Conservation (phyloP, 164 flowering plant species). For the Nelumbo lutea region DNA sequence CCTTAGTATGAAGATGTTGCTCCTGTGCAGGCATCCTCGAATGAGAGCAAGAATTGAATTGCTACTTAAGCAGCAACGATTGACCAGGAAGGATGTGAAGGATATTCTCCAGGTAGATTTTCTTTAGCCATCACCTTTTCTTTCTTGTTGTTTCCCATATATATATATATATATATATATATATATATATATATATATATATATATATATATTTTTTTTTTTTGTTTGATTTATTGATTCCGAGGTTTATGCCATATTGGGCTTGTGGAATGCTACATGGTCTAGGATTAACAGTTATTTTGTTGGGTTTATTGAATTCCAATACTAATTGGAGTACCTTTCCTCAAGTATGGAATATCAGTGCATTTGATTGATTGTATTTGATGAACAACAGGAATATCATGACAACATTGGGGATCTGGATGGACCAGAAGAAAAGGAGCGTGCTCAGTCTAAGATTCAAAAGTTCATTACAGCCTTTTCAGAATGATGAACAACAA, state of each 20-base stretch:
- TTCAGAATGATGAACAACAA: conserved; percentile 15
- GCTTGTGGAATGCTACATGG: too few species aligned
- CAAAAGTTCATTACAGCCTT: conserved; percentile 70
- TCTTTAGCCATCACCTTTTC: not conserved
- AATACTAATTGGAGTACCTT: too few species aligned
- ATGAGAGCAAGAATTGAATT: conserved; percentile 89
- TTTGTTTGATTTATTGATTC: not conserved
- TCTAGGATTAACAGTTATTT: too few species aligned
- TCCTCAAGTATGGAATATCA: not conserved
- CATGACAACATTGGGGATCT: conserved; percentile 94
- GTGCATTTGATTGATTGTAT: not conserved
- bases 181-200: too few species aligned
- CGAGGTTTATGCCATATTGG: not conserved
- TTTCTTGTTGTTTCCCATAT: not conserved
- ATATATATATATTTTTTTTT: too few species aligned
- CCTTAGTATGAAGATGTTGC: not conserved
- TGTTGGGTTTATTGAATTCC: too few species aligned
- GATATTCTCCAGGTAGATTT: conserved; percentile 79
- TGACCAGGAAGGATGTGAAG: conserved; percentile 62
- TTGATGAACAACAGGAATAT: conserved; percentile 53
- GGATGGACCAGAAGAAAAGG: conserved; percentile 95
- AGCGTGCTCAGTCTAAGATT: conserved; percentile 68
- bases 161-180: too few species aligned
- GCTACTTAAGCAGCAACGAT: conserved; percentile 74
- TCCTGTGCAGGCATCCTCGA: conserved; percentile 48